Conservation (phyloP, 1,284 basidiomycete genomes). For the Pseudozyma pruni region DNA sequence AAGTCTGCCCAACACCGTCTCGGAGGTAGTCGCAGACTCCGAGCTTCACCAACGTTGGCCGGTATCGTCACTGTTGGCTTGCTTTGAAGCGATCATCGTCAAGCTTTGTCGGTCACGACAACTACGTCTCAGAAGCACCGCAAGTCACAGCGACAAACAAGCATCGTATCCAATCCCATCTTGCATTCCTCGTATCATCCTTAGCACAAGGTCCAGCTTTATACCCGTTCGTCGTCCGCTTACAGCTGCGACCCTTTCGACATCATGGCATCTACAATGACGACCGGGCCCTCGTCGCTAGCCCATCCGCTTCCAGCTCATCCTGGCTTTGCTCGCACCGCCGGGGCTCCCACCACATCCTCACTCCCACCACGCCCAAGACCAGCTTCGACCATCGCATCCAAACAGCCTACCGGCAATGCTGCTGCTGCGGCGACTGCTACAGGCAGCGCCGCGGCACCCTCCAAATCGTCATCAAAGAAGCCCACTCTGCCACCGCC, state of each 20-base stretch:
- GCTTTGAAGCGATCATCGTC: too few species aligned
- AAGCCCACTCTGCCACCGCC: slow-evolving; percentile 61
- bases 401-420: slow-evolving; percentile 7
- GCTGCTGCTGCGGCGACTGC: slow-evolving; percentile 2
- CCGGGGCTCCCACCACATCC: slow-evolving; percentile 18
- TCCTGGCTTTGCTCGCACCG: slow-evolving; percentile 30
- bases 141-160: too few species aligned
- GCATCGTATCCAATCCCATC: background rate
- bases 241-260: background rate
- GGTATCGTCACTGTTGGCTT: background rate
- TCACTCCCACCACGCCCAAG: slow-evolving; percentile 22
- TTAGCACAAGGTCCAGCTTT: background rate
- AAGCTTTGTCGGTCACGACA: too few species aligned
- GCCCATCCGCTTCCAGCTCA: slow-evolving; percentile 32
- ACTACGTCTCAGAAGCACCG: too few species aligned
- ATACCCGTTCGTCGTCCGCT: background rate
- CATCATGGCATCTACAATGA: slow-evolving; percentile 39
- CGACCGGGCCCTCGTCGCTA: slow-evolving; percentile 25
- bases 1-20: background rate
- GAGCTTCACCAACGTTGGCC: too few species aligned
- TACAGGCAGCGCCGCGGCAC: slow-evolving; percentile 4
- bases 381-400: slow-evolving; percentile 27
- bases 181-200: background rate
- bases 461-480: slow-evolving; percentile 36
- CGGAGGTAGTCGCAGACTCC: too few species aligned